These are phyloP conservation scores for Aschersonia sp. DNA, from an alignment of 2,329 filamentous ascomycete species.

Conservation along the genomic window DNA sequence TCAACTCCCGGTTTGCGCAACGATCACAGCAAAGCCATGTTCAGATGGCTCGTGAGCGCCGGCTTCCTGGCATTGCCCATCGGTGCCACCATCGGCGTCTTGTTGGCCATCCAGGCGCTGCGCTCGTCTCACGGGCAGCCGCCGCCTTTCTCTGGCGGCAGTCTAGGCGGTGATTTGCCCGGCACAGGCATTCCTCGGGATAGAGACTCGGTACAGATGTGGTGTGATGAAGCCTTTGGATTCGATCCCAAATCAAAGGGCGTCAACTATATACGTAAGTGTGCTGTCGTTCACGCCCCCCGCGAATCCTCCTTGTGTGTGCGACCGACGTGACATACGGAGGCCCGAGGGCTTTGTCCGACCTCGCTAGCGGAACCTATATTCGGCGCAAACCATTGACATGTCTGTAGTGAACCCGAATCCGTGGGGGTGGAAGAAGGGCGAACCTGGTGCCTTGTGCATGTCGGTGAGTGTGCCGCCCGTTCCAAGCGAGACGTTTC, in stretches of 20 bases:
- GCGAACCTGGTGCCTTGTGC: conserved; percentile 27
- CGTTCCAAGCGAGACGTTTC: not conserved
- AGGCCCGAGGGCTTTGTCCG: too few relatives aligned
- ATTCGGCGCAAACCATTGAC: not conserved
- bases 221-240: conserved; percentile 29
- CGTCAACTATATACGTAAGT: conserved; percentile 32
- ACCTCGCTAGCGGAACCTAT: not conserved
- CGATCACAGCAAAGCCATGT: conserved; percentile 14
- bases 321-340: not conserved
- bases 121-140: conserved; percentile 25
- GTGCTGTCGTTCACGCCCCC: not conserved
- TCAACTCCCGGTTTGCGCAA: not conserved
- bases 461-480: conserved; percentile 30
- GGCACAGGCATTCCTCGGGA: conserved; percentile 6
- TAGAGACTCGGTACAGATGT: conserved; percentile 20
- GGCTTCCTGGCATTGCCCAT: conserved; percentile 34
- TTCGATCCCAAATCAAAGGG: conserved; percentile 27
- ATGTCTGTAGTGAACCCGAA: conserved; percentile 35
- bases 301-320: not conserved
- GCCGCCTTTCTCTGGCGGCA: conserved; percentile 24
- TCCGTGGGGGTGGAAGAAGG: conserved; percentile 33
- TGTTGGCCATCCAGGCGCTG: conserved; percentile 32
- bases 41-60: conserved; percentile 32
- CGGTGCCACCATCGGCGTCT: conserved; percentile 31
- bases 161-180: conserved; percentile 6